These are phyloP conservation scores for Suillus plorans DNA, from an alignment of 768 basidiomycete species.

Conservation along the genomic window DNA sequence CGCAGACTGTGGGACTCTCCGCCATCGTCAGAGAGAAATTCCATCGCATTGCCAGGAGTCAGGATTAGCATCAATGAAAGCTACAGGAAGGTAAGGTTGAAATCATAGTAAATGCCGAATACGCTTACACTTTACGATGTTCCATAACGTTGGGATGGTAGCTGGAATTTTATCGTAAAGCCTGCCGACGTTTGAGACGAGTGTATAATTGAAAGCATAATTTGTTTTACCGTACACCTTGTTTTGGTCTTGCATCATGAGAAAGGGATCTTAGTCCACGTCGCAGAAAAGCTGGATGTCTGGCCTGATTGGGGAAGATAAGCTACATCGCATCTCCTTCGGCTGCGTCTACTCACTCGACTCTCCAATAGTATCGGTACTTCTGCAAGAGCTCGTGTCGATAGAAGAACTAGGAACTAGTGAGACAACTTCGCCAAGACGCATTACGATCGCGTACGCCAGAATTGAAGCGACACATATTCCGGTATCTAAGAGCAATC, in stretches of 20 bases:
- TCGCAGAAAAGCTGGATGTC: conserved; percentile 82
- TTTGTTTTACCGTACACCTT: conserved; percentile 70
- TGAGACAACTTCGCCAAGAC: not conserved
- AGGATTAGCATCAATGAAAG: conserved; percentile 65
- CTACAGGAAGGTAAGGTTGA: conserved; percentile 34
- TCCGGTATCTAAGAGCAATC: conserved; percentile 60
- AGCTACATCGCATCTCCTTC: conserved; percentile 1
- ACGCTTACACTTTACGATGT: conserved; percentile 59
- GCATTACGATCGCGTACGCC: conserved; percentile 52
- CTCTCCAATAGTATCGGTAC: conserved; percentile 88
- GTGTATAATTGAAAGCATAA: conserved; percentile 14
- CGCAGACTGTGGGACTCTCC: conserved; percentile 77
- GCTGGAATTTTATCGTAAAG: conserved; percentile 79
- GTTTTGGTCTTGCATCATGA: conserved; percentile 73
- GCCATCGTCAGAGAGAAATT: conserved; percentile 67
- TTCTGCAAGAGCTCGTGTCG: conserved; percentile 71
- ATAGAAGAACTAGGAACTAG: conserved; percentile 68
- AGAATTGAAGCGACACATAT: conserved; percentile 96
- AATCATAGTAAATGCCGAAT: not conserved
- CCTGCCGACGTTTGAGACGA: conserved; percentile 40
- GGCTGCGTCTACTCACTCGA: conserved; percentile 60
- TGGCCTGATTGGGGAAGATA: conserved; percentile 46
- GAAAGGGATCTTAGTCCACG: conserved; percentile 75
- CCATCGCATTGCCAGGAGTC: conserved; percentile 64
- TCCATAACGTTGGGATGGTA: conserved; percentile 84